Base-by-base conservation (phyloP, 225 moss, liverwort and hornwort genomes). In the Sphagnum tenellum region DNA sequence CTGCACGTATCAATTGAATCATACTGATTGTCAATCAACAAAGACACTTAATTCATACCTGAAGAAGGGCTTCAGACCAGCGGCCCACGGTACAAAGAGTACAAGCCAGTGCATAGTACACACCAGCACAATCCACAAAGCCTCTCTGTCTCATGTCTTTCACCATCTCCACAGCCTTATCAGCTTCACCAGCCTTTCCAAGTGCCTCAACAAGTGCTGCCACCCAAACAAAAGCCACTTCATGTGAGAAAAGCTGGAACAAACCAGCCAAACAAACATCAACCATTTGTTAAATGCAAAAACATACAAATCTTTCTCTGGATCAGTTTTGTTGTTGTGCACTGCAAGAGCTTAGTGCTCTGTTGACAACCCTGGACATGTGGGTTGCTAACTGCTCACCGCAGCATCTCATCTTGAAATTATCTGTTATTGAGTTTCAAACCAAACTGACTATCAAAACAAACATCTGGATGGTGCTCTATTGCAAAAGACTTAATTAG, bases 131-230 rank as follows among this genome's bases (percentile, higher is more conserved):
- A 70, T 90, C 79, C 64, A 93, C 75, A 8, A 98, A 76, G 67
- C 98, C 98, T 50, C 98, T 85, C 70, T 77, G 70, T 75, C 90
- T 89, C 98, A 98, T 98, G 64, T 84, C 79, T 75, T 82, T 70
- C 49, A 98, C 98, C 80, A 93, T 70, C 64, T 80, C 79, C 45
- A 84, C 56, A 56, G 93, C 93, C 63, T 69, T 68, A 72, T 90
- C 90, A 63, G 83, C 66, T 69, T 83, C 80, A 61, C 90, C 89
- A 64, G 69, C 67, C 73, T 60, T 82, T 62, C 87, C 90, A 61
- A 82, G 77, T 44, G 80, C 93, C 75, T 89, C 83, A 44, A 98
- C 93, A 62, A 98, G 78, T 57, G 76, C 96, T 98, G 85, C 66
- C 56, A 71, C 48, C 60, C 61, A 70, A 45, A 58, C 3, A 66